Evolutionary conservation across 805 yeast species (phyloP), one percentile per base, ranked within the genome.

Genomic region (Starmerella khaoyaiensis): DNA sequence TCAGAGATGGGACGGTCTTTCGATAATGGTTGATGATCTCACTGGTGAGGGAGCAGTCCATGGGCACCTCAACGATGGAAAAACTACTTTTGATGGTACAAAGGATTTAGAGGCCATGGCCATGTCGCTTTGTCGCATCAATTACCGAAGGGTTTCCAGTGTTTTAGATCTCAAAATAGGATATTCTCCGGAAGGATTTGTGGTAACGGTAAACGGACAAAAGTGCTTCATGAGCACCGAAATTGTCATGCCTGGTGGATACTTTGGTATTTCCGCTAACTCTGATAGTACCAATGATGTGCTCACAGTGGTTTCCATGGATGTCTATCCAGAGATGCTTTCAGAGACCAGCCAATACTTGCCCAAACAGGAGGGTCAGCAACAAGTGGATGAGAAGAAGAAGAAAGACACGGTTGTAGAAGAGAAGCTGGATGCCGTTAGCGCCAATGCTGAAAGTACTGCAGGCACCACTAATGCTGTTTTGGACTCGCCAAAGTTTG

Each of bases 1-100:
- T 19, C 64, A 61, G 27, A 28, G 35, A 10, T 62, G 63, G 63
- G 64, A 61, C 39, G 67, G 67, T 2, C 45, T 62, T 28, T 65
- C 60, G 5, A 36, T 62, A n/a, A 49, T 59, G 40, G 43, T 62
- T 21, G 66, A 62, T 45, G 49, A 56, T n/a, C 42, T 46, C 32
- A 35, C 41, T 21, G 42, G 40, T 11, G 32, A 33, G 22, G 59
- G 57, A 14, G 49, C 59, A 17, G 46, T 59, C 17, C 53, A 63
- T 6, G 67, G 62, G 15, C 65, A 62, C 47, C 46, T 61, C 21
- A 62, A 60, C 37, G 65, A 62, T 35, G 65, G 65, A 12, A 26
- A 55, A 10, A 38, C 36, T 12, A 24, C 44, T 15, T 60, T 58
- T 36, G 30, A 42, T 18, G 9, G 47, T 15, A 22, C 48, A 31